Base-by-base conservation (phyloP, 2,329 filamentous ascomycete species). In the Massarina eburnea region DNA sequence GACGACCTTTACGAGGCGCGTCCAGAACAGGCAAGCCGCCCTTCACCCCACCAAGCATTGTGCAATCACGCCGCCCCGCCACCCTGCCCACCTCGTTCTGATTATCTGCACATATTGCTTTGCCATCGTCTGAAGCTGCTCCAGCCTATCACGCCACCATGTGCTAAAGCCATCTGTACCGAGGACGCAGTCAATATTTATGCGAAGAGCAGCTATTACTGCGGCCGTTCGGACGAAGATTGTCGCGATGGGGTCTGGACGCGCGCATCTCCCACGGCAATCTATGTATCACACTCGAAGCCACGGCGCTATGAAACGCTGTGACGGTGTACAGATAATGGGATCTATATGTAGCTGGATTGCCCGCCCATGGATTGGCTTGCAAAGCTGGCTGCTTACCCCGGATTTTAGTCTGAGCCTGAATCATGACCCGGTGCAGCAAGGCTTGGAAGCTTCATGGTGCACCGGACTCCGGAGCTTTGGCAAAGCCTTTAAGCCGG, bases 91-190 rank as follows among this genome's bases (percentile, higher is more conserved):
- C 49, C 52, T 51, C 48, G n/a, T 56, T 51, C 45, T 52, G 39
- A 49, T 48, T 46, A 46, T 41, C 22, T 40, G 39, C 50, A 48
- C 35, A 56, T 43, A 54, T 58, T 48, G 42, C 22, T 22, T 14
- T 27, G 36, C 40, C 22, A 20, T 19, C 38, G 33, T 38, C 40
- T 42, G n/a, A 17, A 26, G 21, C 46, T 26, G 27, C 27, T 47
- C n/a, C 46, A 39, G 37, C 53, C 49, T 55, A 53, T 58, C 53
- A 57, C 35, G 27, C 51, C 51, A 44, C 46, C 48, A 51, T 51
- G 53, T 49, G 51, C 30, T 48, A 32, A 30, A 45, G 24, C 39
- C 36, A 34, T 30, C 26, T 26, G 2, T 22, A 26, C 20, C 30
- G 21, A 10, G n/a, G 20, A 8, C n/a, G 9, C 18, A 29, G 39